Conservation (phyloP, 768 basidiomycete species). For the Phaeotremella skinneri region DNA sequence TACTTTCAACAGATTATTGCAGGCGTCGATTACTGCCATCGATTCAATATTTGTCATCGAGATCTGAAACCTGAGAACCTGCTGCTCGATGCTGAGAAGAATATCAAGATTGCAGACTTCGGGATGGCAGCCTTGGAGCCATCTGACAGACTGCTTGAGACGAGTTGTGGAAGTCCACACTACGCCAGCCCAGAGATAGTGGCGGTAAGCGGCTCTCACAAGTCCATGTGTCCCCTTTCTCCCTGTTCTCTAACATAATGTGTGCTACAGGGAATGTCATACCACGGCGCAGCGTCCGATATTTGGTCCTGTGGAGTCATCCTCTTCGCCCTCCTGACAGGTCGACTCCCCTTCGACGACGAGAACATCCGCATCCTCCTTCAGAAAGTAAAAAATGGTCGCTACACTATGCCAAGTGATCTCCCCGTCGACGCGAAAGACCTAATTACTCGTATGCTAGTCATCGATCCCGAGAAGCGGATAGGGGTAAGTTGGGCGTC, state of each 20-base stretch:
- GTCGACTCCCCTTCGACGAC: constrained; percentile 90
- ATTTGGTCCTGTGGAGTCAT: constrained; percentile 98
- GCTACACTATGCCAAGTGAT: constrained; percentile 76
- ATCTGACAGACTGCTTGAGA: constrained; percentile 78
- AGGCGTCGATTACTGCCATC: constrained; percentile 93
- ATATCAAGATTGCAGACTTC: constrained; percentile 97
- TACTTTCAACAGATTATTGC: constrained; percentile 96
- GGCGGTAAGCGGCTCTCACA: constrained; percentile 53
- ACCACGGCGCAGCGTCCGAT: constrained; percentile 84
- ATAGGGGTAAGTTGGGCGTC: constrained; percentile 71
- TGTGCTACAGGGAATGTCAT: constrained; percentile 65
- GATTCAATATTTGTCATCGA: constrained; percentile 95
- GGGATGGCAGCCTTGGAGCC: constrained; percentile 97
- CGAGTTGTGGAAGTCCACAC: constrained; percentile 93
- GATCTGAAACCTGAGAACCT: constrained; percentile 99
- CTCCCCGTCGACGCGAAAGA: constrained; percentile 82
- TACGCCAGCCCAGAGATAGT: constrained; percentile 97
- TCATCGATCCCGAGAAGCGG: constrained; percentile 73
- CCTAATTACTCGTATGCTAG: constrained; percentile 79
- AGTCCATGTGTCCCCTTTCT: not conserved
- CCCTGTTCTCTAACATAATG: not conserved
- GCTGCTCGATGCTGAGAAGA: constrained; percentile 64
- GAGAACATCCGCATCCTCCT: constrained; percentile 68
- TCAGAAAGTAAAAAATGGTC: constrained; percentile 79
- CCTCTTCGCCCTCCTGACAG: constrained; percentile 82